phyloP scores from a whole-genome alignment of 139 green algal species.

The Diplosphaera chodatii region DNA sequence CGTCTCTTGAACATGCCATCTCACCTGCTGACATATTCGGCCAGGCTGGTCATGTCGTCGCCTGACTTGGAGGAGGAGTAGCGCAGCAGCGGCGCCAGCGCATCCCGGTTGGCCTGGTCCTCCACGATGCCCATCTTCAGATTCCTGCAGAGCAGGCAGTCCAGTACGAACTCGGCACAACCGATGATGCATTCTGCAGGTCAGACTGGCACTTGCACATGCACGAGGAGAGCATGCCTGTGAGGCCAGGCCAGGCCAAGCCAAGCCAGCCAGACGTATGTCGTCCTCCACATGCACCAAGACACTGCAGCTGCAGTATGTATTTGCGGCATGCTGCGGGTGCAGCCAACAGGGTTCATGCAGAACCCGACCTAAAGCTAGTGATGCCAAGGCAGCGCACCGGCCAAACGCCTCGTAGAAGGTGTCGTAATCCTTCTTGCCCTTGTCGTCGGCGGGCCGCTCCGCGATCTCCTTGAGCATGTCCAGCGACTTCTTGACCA shows the following conservation, averaged over 20 bases:
- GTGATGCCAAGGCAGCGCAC: too few relatives aligned
- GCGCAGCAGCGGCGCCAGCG: conserved; percentile 78
- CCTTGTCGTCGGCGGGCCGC: conserved; percentile 40
- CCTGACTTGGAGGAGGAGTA: conserved; percentile 48
- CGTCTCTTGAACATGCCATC: not conserved
- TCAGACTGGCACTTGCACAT: too few relatives aligned
- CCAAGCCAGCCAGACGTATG: too few relatives aligned
- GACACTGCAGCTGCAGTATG: too few relatives aligned
- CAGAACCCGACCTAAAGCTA: too few relatives aligned
- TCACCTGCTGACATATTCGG: conserved; percentile 70
- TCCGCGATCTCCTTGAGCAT: conserved; percentile 83
- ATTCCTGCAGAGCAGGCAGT: conserved; percentile 1
- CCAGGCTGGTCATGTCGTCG: conserved; percentile 60
- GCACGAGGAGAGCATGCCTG: too few relatives aligned
- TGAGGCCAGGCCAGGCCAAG: too few relatives aligned
- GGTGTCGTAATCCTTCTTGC: conserved; percentile 57
- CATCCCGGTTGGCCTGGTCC: conserved; percentile 70
- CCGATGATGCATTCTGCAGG: too few relatives aligned
- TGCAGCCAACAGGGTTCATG: too few relatives aligned
- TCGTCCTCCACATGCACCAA: too few relatives aligned
- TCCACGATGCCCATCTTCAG: conserved; percentile 87
- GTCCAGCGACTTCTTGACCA: conserved; percentile 85
- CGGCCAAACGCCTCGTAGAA: conserved; percentile 93
- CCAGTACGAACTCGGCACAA: too few relatives aligned
- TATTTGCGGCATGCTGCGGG: too few relatives aligned